Percentiles rank a stretch among this genome's conserved stretches.
Evolutionary conservation across 768 basidiomycete genomes (phyloP).

Genomic region (Amanita pseudoporphyria): DNA sequence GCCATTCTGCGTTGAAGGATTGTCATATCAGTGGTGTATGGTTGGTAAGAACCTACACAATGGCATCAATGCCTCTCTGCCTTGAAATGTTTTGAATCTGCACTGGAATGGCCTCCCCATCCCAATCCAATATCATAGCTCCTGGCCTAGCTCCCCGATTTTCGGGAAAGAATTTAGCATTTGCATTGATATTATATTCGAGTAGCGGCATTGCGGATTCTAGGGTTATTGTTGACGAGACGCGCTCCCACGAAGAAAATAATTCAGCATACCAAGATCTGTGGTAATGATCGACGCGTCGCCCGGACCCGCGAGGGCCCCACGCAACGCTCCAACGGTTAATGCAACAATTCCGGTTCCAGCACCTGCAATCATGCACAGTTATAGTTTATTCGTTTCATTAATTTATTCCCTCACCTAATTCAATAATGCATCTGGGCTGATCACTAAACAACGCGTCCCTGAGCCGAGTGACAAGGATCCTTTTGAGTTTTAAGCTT

Average conservation of each 20-base stretch:
- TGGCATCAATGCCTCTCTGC: too few species aligned
- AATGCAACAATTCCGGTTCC: slow-evolving; percentile 84
- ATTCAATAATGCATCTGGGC: slow-evolving; percentile 46
- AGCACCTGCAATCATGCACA: slow-evolving; percentile 44
- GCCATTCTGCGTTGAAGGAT: too few species aligned
- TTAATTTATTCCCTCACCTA: slow-evolving; percentile 38
- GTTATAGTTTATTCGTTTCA: neutral
- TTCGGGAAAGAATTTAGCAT: slow-evolving; percentile 24
- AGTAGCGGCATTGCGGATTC: too few species aligned
- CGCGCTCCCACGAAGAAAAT: neutral
- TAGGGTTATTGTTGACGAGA: too few species aligned
- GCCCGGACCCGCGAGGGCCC: slow-evolving; percentile 17
- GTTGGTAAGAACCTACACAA: too few species aligned
- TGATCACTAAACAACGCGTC: slow-evolving; percentile 30
- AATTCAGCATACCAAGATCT: slow-evolving; percentile 57
- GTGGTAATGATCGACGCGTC: slow-evolving; percentile 39
- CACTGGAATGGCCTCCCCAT: slow-evolving; percentile 43
- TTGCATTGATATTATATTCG: too few species aligned
- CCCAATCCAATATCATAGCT: too few species aligned
- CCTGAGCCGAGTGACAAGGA: slow-evolving; percentile 14
- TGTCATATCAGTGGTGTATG: too few species aligned
- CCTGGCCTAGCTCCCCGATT: too few species aligned
- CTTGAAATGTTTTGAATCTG: slow-evolving; percentile 27
- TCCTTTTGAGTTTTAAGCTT: neutral
- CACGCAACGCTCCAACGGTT: slow-evolving; percentile 46